phyloP scores from a whole-genome alignment of 2,329 filamentous ascomycete genomes.

The Incumbomyces delicatus region DNA sequence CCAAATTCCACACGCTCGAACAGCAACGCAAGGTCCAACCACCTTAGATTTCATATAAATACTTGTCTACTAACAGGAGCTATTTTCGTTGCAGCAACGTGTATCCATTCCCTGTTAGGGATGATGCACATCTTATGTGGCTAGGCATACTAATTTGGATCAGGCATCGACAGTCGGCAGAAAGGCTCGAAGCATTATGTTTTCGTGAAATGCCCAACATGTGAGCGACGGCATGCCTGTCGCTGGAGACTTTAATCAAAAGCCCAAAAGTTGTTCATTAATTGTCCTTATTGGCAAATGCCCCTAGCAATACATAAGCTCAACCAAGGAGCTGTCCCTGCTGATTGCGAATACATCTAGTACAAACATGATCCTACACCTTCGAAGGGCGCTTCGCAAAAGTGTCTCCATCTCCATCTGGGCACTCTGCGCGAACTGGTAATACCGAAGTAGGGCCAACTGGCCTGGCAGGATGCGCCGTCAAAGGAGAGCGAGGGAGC shows the following conservation, averaged over 20 bases:
- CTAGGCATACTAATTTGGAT: no score
- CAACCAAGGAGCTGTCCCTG: constrained; percentile 3
- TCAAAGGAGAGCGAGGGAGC: background rate
- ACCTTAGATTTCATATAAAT: no score
- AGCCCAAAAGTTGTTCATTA: background rate
- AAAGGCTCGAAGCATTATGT: no score
- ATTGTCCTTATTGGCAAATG: background rate
- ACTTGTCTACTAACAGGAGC: no score
- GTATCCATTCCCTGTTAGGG: no score
- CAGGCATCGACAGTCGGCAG: no score
- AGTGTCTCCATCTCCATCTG: constrained; percentile 1
- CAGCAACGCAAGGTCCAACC: no score
- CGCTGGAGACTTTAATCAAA: background rate
- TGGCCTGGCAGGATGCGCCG: background rate
- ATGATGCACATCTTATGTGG: no score
- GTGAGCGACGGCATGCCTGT: background rate
- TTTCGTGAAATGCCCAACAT: no score
- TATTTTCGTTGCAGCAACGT: no score
- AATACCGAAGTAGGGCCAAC: background rate
- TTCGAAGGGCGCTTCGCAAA: constrained; percentile 2
- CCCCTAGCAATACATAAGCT: background rate
- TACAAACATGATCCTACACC: background rate
- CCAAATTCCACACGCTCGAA: no score
- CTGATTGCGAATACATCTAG: no score
- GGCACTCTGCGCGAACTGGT: background rate